These are phyloP conservation scores for Anisodus tanguticus DNA, from an alignment of 257 asterid genomes.

Conservation along the genomic window DNA sequence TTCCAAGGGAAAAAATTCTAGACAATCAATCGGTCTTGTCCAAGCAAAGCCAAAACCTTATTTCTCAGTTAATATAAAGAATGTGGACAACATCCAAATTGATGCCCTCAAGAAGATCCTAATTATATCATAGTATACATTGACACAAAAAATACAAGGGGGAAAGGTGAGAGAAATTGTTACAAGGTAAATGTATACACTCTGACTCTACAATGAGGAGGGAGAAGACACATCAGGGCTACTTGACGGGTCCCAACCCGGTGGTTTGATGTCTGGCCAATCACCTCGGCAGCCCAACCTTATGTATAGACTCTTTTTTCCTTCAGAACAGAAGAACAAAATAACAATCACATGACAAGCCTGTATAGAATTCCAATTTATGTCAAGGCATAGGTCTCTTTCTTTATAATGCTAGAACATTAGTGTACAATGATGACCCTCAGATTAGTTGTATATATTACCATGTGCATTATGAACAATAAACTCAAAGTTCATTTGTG, in stretches of 20 bases:
- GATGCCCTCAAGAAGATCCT: neutral
- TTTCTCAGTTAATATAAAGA: neutral
- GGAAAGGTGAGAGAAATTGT: neutral
- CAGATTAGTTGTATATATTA: neutral
- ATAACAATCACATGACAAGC: neutral
- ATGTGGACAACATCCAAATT: neutral
- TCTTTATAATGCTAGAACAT: neutral
- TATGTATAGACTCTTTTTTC: conserved; percentile 75
- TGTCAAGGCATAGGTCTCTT: neutral
- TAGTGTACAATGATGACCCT: neutral
- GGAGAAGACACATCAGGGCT: conserved; percentile 36
- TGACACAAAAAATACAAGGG: neutral
- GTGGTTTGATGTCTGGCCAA: conserved; percentile 94
- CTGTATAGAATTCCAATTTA: neutral
- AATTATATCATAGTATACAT: too few species aligned
- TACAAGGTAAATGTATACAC: neutral
- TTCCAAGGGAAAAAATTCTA: too few species aligned
- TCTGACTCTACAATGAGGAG: neutral
- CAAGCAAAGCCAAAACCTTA: neutral
- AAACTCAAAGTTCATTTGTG: neutral
- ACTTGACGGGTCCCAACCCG: conserved; percentile 68
- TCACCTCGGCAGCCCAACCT: conserved; percentile 94
- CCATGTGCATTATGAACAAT: neutral
- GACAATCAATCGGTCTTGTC: neutral
- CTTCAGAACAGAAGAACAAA: conserved; percentile 40